Evolutionary conservation across 257 asterid genomes (phyloP).

Genomic region (Nicotiana tomentosiformis): DNA sequence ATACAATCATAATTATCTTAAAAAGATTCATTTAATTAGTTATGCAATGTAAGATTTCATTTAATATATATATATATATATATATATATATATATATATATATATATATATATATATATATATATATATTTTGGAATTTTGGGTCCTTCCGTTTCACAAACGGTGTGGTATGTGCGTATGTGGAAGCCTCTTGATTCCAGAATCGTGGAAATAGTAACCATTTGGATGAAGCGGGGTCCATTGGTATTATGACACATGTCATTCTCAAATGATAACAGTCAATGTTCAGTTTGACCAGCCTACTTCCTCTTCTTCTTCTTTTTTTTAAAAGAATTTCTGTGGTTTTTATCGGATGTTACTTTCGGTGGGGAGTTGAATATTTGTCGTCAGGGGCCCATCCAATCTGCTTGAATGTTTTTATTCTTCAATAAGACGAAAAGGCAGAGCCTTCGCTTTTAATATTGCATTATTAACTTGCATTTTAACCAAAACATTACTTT

Average conservation of each 20-base stretch:
- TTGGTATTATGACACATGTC: not conserved
- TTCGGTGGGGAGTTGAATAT: constrained; percentile 9
- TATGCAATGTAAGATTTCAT: no score
- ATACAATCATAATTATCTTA: no score
- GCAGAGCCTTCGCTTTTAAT: not conserved
- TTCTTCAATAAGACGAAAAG: constrained; percentile 7
- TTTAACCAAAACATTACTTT: not conserved
- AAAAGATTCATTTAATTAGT: no score
- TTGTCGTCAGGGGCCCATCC: not conserved
- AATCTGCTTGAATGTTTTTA: not conserved
- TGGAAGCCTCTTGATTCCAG: not conserved
- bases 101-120: no score
- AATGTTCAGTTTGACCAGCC: not conserved
- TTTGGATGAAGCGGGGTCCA: not conserved
- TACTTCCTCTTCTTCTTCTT: not conserved
- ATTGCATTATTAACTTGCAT: not conserved
- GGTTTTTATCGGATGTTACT: not conserved
- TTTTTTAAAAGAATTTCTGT: not conserved
- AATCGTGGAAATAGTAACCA: not conserved
- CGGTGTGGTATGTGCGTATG: not conserved
- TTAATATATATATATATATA: no score
- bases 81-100: no score
- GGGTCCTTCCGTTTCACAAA: not conserved
- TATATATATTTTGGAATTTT: no score
- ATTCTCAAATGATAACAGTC: not conserved